Evolutionary conservation across 176 grass and related monocot species (phyloP), one percentile per base, ranked within the genome.

Genomic region (Tillandsia leiboldiana): DNA sequence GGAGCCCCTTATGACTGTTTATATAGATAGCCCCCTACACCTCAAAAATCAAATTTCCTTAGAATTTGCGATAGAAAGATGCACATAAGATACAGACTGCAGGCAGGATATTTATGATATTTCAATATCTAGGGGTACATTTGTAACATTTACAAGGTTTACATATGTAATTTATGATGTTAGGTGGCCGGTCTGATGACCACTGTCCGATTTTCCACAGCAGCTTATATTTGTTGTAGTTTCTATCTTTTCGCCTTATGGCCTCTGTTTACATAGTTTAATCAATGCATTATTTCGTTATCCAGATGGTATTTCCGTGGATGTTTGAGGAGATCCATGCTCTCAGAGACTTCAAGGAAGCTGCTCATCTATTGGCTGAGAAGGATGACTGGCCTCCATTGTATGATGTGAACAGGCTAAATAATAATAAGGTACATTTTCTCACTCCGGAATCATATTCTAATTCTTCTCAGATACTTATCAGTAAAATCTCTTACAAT

Each of bases 271-370:
- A 53, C 62, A 33, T 28, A 58, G 48, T 73, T 15, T 75, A n/a
- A 51, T 29, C 11, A 42, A 49, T 50, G n/a, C 11, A 67, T 64
- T 28, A 15, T 28, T 50, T 77, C 48, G 27, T 50, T 27, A 64
- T 51, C 8, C 62, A 92, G 93, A 92, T 87, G 89, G 69, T 90
- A 65, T 90, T 92, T 83, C 84, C 93, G 8, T 92, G 79, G 76
- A 81, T 97, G 70, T 92, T 97, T 81, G 89, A 97, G 10, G 82
- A 97, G 61, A 85, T 97, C 73, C 64, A 76, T 81, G 82, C 89
- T 52, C 68, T 97, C 54, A 62, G 53, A 70, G 71, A 64, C 3
- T 76, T 97, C 17, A 97, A 90, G 61, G 93, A 97, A 64, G 77
- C 77, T 70, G 93, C 93, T 58, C 68, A 92, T 79, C 80, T 92